Conservation (phyloP, 345 rosid genomes). For the Nasturtium officinale region DNA sequence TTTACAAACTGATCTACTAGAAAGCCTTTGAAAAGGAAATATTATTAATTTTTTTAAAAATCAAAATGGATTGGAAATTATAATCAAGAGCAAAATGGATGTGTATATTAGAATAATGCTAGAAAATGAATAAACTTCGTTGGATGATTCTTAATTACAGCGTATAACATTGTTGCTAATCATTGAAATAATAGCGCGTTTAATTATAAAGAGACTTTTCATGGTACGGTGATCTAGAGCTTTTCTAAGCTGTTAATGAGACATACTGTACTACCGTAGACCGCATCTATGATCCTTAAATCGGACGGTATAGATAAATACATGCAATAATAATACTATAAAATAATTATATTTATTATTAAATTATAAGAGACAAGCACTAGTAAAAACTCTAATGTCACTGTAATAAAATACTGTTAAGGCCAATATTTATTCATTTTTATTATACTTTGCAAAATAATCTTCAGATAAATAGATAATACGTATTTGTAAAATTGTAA, state of each 20-base stretch:
- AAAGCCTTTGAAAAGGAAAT: background rate
- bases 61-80: background rate
- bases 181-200: conserved; percentile 40
- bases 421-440: background rate
- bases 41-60: background rate
- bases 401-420: background rate
- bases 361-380: background rate
- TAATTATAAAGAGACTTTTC: conserved; percentile 19
- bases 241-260: conserved; percentile 12
- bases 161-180: conserved; percentile 26
- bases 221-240: conserved; percentile 44
- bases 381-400: background rate
- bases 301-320: no score
- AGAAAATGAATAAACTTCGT: conserved; percentile 20
- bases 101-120: conserved; percentile 20
- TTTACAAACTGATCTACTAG: background rate
- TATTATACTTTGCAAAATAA: background rate
- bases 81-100: background rate
- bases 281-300: background rate
- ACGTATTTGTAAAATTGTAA: background rate
- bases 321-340: no score
- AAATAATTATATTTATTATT: background rate
- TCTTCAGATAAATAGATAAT: background rate
- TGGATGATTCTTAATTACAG: conserved; percentile 29
- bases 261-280: conserved; percentile 36